phyloP scores from a whole-genome alignment of 129 eudicot genomes.

The Helianthus tuberosus region DNA sequence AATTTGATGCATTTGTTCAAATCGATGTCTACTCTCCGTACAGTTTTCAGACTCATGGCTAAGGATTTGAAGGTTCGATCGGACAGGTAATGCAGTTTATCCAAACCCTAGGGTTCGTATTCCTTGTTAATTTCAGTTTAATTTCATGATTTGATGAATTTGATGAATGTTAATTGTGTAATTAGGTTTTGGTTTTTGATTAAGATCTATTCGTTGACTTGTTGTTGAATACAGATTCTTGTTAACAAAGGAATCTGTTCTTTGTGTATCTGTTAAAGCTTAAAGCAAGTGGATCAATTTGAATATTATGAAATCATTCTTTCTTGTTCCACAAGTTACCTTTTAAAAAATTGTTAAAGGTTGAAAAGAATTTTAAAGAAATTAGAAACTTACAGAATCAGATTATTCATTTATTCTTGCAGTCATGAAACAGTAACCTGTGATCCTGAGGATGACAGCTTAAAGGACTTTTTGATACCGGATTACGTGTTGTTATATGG shows the following conservation, averaged over 20 bases:
- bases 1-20: constrained; percentile 10
- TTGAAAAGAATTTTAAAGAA: background rate
- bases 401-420: constrained; percentile 36
- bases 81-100: constrained; percentile 33
- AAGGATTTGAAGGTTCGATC: constrained; percentile 33
- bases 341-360: background rate
- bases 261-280: constrained; percentile 12
- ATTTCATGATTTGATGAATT: background rate
- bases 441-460: constrained; percentile 34
- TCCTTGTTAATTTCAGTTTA: background rate
- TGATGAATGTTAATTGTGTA: background rate
- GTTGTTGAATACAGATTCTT: constrained; percentile 11
- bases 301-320: constrained; percentile 6
- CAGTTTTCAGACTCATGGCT: constrained; percentile 36
- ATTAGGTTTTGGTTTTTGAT: background rate
- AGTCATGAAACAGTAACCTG: constrained; percentile 40
- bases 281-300: background rate
- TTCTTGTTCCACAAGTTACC: background rate
- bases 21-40: background rate
- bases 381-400: background rate
- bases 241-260: constrained; percentile 22
- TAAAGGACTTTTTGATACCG: constrained; percentile 68
- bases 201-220: constrained; percentile 18
- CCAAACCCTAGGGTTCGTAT: constrained; percentile 21
- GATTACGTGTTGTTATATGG: constrained; percentile 62